Base-by-base conservation (phyloP, 140 eudicot genomes). In the Anethum foeniculum region DNA sequence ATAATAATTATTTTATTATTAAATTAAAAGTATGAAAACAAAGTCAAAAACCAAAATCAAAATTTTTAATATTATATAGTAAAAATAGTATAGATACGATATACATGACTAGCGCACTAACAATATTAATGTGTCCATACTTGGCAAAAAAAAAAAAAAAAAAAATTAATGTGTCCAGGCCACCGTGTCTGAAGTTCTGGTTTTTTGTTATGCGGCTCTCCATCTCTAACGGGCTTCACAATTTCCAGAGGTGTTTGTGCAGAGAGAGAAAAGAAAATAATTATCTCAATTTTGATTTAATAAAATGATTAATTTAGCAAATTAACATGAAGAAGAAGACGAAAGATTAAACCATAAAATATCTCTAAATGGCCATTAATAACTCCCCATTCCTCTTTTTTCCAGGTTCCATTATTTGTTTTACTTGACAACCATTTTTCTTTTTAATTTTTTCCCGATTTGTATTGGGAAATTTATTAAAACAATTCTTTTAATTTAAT, bases 121-220 rank as follows among this genome's bases (percentile, higher is more conserved):
- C n/a, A n/a, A n/a, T n/a, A n/a, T n/a, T n/a, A n/a, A n/a, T n/a
- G n/a, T n/a, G n/a, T n/a, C n/a, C n/a, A n/a, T n/a, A n/a, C n/a
- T n/a, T n/a, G n/a, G n/a, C n/a, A n/a, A n/a, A n/a, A n/a, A n/a
- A n/a, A n/a, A n/a, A n/a, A n/a, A n/a, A n/a, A n/a, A n/a, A n/a
- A n/a, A n/a, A n/a, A n/a, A n/a, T n/a, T n/a, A n/a, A n/a, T n/a
- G n/a, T n/a, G n/a, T n/a, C n/a, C n/a, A n/a, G n/a, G n/a, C n/a
- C n/a, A n/a, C n/a, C n/a, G n/a, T n/a, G n/a, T n/a, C n/a, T n/a
- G n/a, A n/a, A n/a, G n/a, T n/a, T n/a, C n/a, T n/a, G n/a, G n/a
- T 14, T 4, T 49, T 49, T 2, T 49, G 47, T 82, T 87, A 75
- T 75, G 78, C 76, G 91, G 89, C 82, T 82, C 64, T 58, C 92